These are phyloP conservation scores for Psilocybe azurescens DNA, from an alignment of 768 basidiomycete genomes.

Conservation along the genomic window DNA sequence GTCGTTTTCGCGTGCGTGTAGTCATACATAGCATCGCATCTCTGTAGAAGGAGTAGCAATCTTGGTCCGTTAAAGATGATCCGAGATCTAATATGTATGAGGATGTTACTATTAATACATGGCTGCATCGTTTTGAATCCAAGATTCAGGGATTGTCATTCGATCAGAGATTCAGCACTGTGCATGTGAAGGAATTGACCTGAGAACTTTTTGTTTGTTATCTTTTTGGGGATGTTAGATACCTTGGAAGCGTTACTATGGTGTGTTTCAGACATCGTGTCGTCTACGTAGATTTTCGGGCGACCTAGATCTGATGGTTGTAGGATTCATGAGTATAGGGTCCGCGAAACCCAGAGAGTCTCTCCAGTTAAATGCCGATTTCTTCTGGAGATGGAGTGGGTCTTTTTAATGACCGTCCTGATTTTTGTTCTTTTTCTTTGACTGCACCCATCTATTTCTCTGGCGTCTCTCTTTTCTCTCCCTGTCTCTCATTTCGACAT, in stretches of 20 bases:
- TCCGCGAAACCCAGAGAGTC: constrained; percentile 24
- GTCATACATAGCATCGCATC: neutral
- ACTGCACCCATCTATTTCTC: constrained; percentile 32
- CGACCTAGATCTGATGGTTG: constrained; percentile 30
- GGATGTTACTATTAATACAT: neutral
- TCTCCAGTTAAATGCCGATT: constrained; percentile 38
- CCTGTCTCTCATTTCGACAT: constrained; percentile 39
- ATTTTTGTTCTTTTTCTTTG: constrained; percentile 33
- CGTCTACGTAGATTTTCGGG: constrained; percentile 20
- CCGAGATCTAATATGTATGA: neutral
- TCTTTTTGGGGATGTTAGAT: constrained; percentile 32
- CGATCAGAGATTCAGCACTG: constrained; percentile 12
- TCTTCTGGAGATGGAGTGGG: constrained; percentile 28
- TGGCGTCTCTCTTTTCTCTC: constrained; percentile 21
- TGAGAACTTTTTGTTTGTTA: constrained; percentile 23
- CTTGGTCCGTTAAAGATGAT: constrained; percentile 14
- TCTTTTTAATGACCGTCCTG: constrained; percentile 41
- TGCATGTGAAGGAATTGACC: constrained; percentile 19
- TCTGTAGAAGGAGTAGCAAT: neutral
- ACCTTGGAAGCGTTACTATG: constrained; percentile 30
- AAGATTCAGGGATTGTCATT: constrained; percentile 18
- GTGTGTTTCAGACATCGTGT: constrained; percentile 29
- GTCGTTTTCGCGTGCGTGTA: neutral
- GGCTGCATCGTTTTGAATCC: constrained; percentile 20
- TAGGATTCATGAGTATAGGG: constrained; percentile 14